Conservation (phyloP, 495 filamentous ascomycete genomes). For the Poronia punctata region DNA sequence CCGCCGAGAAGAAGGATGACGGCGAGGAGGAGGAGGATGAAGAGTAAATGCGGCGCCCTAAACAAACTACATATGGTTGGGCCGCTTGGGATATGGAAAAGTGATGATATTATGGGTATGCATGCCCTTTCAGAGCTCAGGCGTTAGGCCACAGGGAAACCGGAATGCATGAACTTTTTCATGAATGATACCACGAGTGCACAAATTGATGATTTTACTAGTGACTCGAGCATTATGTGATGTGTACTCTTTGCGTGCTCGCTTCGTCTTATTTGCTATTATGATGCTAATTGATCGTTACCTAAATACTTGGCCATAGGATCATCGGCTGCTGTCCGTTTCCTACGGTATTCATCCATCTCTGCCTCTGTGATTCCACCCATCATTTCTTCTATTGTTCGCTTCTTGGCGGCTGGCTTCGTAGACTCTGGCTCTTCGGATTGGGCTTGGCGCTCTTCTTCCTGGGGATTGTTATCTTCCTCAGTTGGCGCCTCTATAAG, state of each 20-base stretch:
- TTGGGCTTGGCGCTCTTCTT: slow-evolving; percentile 24
- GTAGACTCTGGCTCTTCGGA: slow-evolving; percentile 23
- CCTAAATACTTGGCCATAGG: slow-evolving; percentile 74
- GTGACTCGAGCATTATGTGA: slow-evolving; percentile 3
- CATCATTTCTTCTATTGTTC: slow-evolving; percentile 67
- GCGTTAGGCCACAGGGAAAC: slow-evolving; percentile 32
- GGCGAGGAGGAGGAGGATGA: slow-evolving; percentile 85
- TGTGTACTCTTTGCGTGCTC: background rate
- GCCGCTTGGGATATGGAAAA: slow-evolving; percentile 35
- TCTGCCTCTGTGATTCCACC: slow-evolving; percentile 74
- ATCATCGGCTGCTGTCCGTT: slow-evolving; percentile 62
- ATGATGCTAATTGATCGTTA: slow-evolving; percentile 26
- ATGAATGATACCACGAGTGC: slow-evolving; percentile 21
- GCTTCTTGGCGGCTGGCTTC: slow-evolving; percentile 46
- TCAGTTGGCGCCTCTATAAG: slow-evolving; percentile 25
- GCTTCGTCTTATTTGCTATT: slow-evolving; percentile 4
- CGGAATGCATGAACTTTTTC: slow-evolving; percentile 31
- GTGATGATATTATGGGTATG: slow-evolving; percentile 23
- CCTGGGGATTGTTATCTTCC: too few species aligned
- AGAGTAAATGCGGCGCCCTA: slow-evolving; percentile 48
- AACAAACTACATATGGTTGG: slow-evolving; percentile 23
- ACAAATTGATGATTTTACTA: slow-evolving; percentile 12
- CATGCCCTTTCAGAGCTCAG: slow-evolving; percentile 22
- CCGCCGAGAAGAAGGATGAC: slow-evolving; percentile 83
- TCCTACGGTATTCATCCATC: slow-evolving; percentile 72